A percentile compares a stretch with the other conserved stretches of the same genome.
Conservation (phyloP, 352 stramenopile genomes). For the Phytophthora cactorum region DNA sequence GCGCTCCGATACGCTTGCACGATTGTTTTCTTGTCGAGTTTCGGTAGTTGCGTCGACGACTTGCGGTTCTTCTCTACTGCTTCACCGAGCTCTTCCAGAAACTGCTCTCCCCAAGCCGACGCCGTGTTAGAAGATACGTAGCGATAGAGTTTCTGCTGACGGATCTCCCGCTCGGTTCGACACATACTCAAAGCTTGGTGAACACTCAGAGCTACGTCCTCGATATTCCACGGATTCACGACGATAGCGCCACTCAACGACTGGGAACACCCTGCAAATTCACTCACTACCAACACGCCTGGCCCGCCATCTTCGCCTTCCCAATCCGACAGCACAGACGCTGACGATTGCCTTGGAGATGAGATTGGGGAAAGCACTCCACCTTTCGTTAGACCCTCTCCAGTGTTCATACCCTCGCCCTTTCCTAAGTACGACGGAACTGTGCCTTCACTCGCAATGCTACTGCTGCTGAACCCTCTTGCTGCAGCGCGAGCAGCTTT, state of each 20-base stretch:
- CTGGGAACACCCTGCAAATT: constrained; percentile 90
- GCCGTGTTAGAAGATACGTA: constrained; percentile 90
- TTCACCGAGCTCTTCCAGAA: constrained; percentile 73
- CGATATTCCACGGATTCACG: constrained; percentile 90
- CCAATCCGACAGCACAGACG: constrained; percentile 68
- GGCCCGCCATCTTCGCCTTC: constrained; percentile 82
- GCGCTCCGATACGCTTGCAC: constrained; percentile 69
- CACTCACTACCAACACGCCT: constrained; percentile 87
- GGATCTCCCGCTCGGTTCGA: constrained; percentile 84
- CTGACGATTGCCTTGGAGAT: constrained; percentile 37
- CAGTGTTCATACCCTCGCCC: not conserved
- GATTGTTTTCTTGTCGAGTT: constrained; percentile 64
- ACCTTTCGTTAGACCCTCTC: constrained; percentile 7
- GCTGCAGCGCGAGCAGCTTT: constrained; percentile 50
- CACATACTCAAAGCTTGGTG: constrained; percentile 87
- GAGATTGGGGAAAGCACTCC: constrained; percentile 29
- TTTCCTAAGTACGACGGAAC: not conserved
- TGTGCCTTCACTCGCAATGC: constrained; percentile 1
- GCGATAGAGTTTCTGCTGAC: constrained; percentile 89
- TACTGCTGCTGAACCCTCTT: constrained; percentile 5
- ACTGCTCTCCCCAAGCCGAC: constrained; percentile 82
- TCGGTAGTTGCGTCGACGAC: constrained; percentile 56
- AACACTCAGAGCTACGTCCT: constrained; percentile 83
- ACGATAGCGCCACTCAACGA: constrained; percentile 87
- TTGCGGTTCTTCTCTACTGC: constrained; percentile 69